Base-by-base conservation (phyloP, 2,329 filamentous ascomycete genomes). In the Clarireedia monteithiana region DNA sequence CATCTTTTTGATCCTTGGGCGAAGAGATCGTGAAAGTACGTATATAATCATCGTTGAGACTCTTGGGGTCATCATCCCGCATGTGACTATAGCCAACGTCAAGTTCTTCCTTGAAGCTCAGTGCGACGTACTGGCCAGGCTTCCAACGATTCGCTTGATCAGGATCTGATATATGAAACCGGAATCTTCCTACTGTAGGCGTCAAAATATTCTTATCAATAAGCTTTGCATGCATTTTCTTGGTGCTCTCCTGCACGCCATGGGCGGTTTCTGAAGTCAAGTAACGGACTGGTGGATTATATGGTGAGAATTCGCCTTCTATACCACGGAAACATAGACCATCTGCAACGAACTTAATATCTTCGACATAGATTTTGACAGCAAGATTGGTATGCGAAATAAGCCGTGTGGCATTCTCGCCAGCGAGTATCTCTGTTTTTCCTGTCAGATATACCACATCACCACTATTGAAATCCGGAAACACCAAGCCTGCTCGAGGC, bases 21-120 rank as follows among this genome's bases (percentile, higher is more conserved):
- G 79, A 88, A 1, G 86, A 88, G 0, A 95, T 78, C 2, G 90
- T 95, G 66, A 95, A 95, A 0, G 89, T 95, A 27, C 90, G 77
- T 4, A 94, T 75, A 59, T 83, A 91, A 67, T 96, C 89, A 67
- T 95, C 90, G 64, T 95, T 96, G 15, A 95, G 69, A 63, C 83
- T 88, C 60, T 78, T 78, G 5, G 90, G 90, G 62, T 95, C 89
- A 56, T 87, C 82, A 60, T 95, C 85, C 2, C 83, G 77, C 90
- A 95, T 95, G 68, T 95, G 91, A 49, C 78, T 81, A 69, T 90
- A 95, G 0, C 90, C 90, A 10, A 76, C 69, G 60, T 87, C 82
- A 1, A 95, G 73, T 63, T 91, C 84, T 0, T 75, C 69, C 12
- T 77, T 75, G 64, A 95, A 91, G 58, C 88, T 84, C 2, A 95